Evolutionary conservation across 2,329 filamentous ascomycete species (phyloP).

Genomic region (Ceratocystiopsis sp.): DNA sequence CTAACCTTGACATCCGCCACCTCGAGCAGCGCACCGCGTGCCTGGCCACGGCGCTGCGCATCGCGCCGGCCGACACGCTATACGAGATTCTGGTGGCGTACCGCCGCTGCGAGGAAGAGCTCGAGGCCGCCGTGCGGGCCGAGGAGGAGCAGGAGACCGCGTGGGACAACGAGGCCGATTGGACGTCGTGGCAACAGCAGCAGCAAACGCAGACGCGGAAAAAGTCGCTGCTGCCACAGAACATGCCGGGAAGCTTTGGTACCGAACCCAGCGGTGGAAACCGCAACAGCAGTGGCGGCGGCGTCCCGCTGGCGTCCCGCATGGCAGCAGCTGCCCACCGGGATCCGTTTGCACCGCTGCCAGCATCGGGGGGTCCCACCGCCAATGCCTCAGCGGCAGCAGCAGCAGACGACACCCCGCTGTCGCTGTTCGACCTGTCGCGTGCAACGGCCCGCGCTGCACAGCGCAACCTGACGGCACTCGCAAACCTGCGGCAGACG

Average conservation of each 20-base stretch:
- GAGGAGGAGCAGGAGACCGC: slow-evolving; percentile 53
- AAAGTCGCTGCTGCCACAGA: too few species aligned
- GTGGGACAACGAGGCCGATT: slow-evolving; percentile 50
- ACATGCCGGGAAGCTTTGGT: slow-evolving; percentile 35
- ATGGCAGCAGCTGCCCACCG: neutral
- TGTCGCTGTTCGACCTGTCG: slow-evolving; percentile 49
- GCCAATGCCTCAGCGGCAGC: neutral
- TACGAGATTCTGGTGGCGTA: slow-evolving; percentile 62
- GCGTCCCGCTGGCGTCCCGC: slow-evolving; percentile 3
- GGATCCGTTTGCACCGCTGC: slow-evolving; percentile 8
- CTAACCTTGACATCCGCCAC: slow-evolving; percentile 47
- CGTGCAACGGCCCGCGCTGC: slow-evolving; percentile 42
- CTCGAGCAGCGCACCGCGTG: slow-evolving; percentile 71
- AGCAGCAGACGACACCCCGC: slow-evolving; percentile 34
- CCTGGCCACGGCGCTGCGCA: slow-evolving; percentile 54
- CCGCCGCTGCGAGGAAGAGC: slow-evolving; percentile 62
- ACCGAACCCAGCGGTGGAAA: too few species aligned
- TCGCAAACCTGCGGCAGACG: slow-evolving; percentile 33
- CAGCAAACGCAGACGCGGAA: neutral
- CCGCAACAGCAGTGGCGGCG: neutral
- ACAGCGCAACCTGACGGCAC: slow-evolving; percentile 37
- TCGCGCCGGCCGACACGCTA: slow-evolving; percentile 52
- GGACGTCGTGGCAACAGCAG: slow-evolving; percentile 28
- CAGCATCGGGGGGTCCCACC: slow-evolving; percentile 4
- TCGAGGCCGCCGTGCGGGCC: slow-evolving; percentile 45